These are phyloP conservation scores for Spatholobus suberectus DNA, from an alignment of 306 rosid genomes.

Conservation along the genomic window DNA sequence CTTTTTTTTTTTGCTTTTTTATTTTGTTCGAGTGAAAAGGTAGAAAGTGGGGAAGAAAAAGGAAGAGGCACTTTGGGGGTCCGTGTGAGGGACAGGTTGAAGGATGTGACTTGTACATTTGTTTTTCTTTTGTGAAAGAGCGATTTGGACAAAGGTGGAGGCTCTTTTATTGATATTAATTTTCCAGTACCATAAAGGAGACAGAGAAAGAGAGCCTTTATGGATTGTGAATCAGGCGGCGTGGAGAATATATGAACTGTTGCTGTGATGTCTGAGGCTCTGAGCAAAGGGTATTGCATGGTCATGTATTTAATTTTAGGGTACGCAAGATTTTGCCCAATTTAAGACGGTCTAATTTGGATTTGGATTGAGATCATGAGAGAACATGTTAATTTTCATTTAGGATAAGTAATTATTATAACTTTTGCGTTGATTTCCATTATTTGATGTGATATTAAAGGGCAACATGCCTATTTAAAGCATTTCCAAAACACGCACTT, in stretches of 20 bases:
- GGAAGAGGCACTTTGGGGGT: slow-evolving; percentile 20
- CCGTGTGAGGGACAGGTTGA: slow-evolving; percentile 31
- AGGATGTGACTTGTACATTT: slow-evolving; percentile 13
- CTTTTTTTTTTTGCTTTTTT: neutral
- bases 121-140: slow-evolving; percentile 24
- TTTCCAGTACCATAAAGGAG: neutral
- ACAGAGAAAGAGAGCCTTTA: neutral
- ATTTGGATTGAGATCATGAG: neutral
- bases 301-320: neutral
- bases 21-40: slow-evolving; percentile 4
- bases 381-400: neutral
- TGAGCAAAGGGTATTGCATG: slow-evolving; percentile 21
- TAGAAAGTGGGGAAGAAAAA: slow-evolving; percentile 29
- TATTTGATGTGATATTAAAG: neutral
- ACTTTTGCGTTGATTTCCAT: neutral
- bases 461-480: neutral
- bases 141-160: slow-evolving; percentile 2
- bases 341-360: neutral
- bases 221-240: neutral
- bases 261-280: neutral
- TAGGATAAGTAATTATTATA: neutral
- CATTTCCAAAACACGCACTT: neutral
- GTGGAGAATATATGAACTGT: neutral
- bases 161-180: neutral
- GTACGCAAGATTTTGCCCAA: neutral